Percentiles rank a stretch among this genome's conserved stretches.
Evolutionary conservation across 208 protist genomes (phyloP).

Genomic region (Naegleria lovaniensis): DNA sequence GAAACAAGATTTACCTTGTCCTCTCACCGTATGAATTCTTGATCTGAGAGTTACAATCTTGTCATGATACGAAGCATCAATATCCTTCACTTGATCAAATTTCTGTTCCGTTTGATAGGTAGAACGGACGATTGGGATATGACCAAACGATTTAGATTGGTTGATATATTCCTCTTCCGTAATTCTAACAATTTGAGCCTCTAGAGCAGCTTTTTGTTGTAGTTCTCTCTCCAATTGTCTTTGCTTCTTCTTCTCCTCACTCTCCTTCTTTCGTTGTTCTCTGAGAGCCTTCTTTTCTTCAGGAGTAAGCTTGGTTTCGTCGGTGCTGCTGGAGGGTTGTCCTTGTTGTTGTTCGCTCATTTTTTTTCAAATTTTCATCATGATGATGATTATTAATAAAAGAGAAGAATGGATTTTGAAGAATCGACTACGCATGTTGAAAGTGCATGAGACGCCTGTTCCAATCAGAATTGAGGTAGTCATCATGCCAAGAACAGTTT

Average conservation of each 20-base stretch:
- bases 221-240: not conserved
- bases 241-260: not conserved
- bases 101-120: not conserved
- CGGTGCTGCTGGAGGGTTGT: not conserved
- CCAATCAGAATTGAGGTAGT: too few species aligned
- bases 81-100: not conserved
- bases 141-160: not conserved
- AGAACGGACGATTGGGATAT: not conserved
- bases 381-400: too few species aligned
- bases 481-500: too few species aligned
- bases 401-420: too few species aligned
- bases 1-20: conserved; percentile 12
- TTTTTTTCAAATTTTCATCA: too few species aligned
- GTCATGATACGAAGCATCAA: not conserved
- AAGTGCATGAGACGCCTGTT: too few species aligned
- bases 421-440: too few species aligned
- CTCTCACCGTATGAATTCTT: not conserved
- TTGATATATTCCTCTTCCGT: not conserved
- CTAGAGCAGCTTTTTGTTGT: not conserved
- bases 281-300: not conserved
- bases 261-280: not conserved
- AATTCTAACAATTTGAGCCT: not conserved
- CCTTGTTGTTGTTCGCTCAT: too few species aligned
- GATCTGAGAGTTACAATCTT: not conserved
- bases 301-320: not conserved